Evolutionary conservation across 1,284 basidiomycete genomes (phyloP), one percentile per base, ranked within the genome.

Genomic region (Schizophyllum commune): DNA sequence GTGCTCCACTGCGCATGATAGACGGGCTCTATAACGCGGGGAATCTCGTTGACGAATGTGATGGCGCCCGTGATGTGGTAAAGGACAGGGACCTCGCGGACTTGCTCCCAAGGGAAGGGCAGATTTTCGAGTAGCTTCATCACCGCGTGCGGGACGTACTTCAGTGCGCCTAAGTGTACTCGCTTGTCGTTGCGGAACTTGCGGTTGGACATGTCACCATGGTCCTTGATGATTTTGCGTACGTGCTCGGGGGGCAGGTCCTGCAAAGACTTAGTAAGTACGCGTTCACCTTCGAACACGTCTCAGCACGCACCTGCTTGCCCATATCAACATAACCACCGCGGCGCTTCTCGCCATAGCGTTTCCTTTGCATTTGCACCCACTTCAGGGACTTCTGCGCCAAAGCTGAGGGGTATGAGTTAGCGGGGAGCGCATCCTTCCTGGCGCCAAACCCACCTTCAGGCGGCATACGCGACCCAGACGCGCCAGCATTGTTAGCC

Each of bases 1-100:
- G 94, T 92, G 69, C 94, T 96, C 97, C 97, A 99, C 71, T 99
- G 97, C 0, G 97, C 96, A 73, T 99, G 97, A 75, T 98, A 99
- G 20, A 99, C 86, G 5, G 97, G 97, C 72, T 98, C 96, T 63
- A 99, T 92, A 65, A 99, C 88, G 56, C 93, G 89, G 57, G 97
- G 97, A 52, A 98, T 91, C 74, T 99, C 95, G 77, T 99, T 99
- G 69, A 99, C 96, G 71, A 99, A 99, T 1, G 97, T 99, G 75
- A 99, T 99, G 57, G 97, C 97, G 67, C 97, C 97, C n/a, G 97
- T 98, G 70, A 99, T 96, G 71, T 98, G 96, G 76, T 98, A 98
- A 62, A 98, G 81, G 20, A 96, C 94, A 9, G 94, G 94, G 2
- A 98, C 96, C 75, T 98, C 96, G 68, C 94, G 92, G 52, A 97